Evolutionary conservation across 805 yeast genomes (phyloP).

Genomic region (Candida andamanensis): DNA sequence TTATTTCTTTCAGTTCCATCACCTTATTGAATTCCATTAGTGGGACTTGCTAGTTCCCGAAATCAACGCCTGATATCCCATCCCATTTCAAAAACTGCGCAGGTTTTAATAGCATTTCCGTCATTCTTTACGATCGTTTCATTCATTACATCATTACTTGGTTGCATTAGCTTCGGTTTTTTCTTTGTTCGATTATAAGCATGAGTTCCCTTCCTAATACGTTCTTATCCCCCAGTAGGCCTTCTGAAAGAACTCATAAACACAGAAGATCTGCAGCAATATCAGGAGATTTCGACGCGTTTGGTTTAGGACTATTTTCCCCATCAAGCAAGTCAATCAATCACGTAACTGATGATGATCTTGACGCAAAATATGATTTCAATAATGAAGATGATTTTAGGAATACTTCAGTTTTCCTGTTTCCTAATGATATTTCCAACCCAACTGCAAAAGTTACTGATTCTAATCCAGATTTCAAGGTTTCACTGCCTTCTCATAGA

Average conservation of each 20-base stretch:
- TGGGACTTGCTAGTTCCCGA: no score
- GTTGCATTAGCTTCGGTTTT: constrained; percentile 1
- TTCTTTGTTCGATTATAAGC: neutral
- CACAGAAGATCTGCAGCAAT: constrained; percentile 86
- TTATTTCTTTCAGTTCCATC: no score
- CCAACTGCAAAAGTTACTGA: constrained; percentile 1
- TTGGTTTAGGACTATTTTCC: constrained; percentile 34
- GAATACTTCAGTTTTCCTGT: constrained; percentile 22
- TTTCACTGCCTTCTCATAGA: constrained; percentile 12
- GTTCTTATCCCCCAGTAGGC: constrained; percentile 5
- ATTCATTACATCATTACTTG: neutral
- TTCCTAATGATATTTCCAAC: constrained; percentile 18
- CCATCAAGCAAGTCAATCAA: constrained; percentile 7
- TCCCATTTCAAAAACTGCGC: no score
- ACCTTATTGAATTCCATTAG: no score
- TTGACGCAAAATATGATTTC: constrained; percentile 25
- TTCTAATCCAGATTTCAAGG: constrained; percentile 1
- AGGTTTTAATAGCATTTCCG: no score
- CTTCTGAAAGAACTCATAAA: constrained; percentile 52
- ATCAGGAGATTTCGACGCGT: constrained; percentile 72
- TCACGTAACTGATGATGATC: constrained; percentile 11
- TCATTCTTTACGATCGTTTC: no score
- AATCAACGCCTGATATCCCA: no score
- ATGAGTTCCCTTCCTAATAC: constrained; percentile 11
- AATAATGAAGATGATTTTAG: constrained; percentile 34